Evolutionary conservation across 768 basidiomycete species (phyloP), one percentile per base, ranked within the genome.

Genomic region (Imleria badia): DNA sequence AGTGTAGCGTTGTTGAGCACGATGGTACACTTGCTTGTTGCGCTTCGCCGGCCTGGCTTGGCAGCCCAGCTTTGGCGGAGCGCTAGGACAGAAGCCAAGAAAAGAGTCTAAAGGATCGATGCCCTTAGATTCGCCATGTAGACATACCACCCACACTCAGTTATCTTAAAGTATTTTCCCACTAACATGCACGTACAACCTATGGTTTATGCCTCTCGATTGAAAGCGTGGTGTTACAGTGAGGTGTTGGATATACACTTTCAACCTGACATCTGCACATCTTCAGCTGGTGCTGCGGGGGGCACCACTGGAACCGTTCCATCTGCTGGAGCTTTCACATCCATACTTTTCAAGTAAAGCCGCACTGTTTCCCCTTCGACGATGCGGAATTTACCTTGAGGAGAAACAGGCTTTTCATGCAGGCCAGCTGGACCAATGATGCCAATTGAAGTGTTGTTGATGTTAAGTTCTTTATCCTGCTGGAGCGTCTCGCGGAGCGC

Each of bases 401-500:
- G 74, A 4, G 79, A 75, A 17, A 77, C 67, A n/a, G 65, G 62
- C 40, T 71, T 77, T 72, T 93, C 86, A 55, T 84, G 75, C 33
- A 72, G 66, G 61, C 86, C 82, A 30, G 78, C 73, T 12, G 88
- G 81, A 11, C 96, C 96, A 55, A 98, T 79, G 66, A 99, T 91
- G 30, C 94, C 95, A 62, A 98, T 86, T 2, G 91, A 94, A 2
- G 97, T 99, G 77, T 99, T 99, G 69, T 89, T 84, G 62, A 87
- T 76, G 17, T 87, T 94, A 52, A 98, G 85, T 65, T 91, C 94
- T 72, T 99, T 99, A 77, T 98, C 97, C 68, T 99, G 97, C 66
- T 98, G 97, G 35, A 99, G 83, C 3, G 97, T 98, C 70, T 98
- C 96, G 30, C 94, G 86, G 15, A 99, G 82, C 13, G 97, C 96